Base-by-base conservation (phyloP, 108 stramenopile species). In the Pseudonitzschia multiseries region DNA sequence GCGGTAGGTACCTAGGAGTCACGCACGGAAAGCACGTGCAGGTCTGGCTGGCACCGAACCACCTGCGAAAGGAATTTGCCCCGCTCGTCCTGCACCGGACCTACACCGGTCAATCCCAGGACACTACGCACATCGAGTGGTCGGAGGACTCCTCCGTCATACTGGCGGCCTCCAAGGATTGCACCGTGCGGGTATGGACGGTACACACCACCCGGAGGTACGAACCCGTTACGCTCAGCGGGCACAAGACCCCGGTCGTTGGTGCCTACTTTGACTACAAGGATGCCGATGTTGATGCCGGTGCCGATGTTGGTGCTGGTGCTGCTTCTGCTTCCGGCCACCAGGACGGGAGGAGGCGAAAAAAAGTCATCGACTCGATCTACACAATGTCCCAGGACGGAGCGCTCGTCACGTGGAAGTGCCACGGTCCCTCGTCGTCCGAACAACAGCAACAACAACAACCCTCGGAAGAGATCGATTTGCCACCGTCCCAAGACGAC, bases 381-480 rank as follows among this genome's bases (percentile, higher is more conserved):
- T 97, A 87, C 71, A 97, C 94, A 20, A 75, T 98, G 1, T 90
- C 93, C 29, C 72, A 84, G 64, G 98, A 99, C 75, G 97, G 96
- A 21, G 96, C 92, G 0, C 90, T 97, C 22, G 93, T 96, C 20
- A 84, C 89, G 22, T 96, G 97, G 93, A 87, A 91, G 57, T 62
- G 61, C 46, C 17, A 48, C 24, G 24, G 53, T 54, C n/a, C 53
- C 22, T 59, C 57, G 13, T 27, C 57, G 10, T 14, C 29, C 29
- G 12, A 78, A 81, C 22, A 68, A 76, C 10, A 73, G 57, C 17
- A 60, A 85, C 5, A 76, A 78, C 9, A 24, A 17, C 5, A 57
- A 27, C 29, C 59, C 13, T 26, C 22, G 18, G 74, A 79, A 63
- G 75, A 79, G 32, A 72, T 79, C 46, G 76, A 83, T 15, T 46